These are phyloP conservation scores for Lactarius deliciosus DNA, from an alignment of 768 basidiomycete genomes.

Conservation along the genomic window DNA sequence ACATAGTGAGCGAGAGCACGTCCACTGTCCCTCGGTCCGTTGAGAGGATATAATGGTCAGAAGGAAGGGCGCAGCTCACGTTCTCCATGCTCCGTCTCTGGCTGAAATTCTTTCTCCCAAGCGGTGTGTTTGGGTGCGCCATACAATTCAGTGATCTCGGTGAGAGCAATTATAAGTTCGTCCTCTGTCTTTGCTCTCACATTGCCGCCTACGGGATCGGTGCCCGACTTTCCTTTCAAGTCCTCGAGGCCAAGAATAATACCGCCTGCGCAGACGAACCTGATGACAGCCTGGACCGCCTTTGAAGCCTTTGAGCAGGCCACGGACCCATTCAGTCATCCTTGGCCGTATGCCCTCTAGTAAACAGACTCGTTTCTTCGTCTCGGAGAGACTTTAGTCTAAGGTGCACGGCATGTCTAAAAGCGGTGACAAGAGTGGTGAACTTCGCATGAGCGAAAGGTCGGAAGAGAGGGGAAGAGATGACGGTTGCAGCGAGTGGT, in stretches of 20 bases:
- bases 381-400: constrained; percentile 46
- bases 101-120: constrained; percentile 72
- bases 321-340: constrained; percentile 48
- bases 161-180: constrained; percentile 65
- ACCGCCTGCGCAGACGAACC: constrained; percentile 63
- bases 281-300: constrained; percentile 63
- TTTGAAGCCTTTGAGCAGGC: constrained; percentile 56
- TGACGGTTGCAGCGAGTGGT: constrained; percentile 53
- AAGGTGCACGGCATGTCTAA: constrained; percentile 59
- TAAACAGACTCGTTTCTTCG: constrained; percentile 33
- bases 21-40: constrained; percentile 25
- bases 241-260: constrained; percentile 66
- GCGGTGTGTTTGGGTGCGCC: constrained; percentile 35
- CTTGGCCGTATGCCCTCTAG: constrained; percentile 22
- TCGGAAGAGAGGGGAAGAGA: constrained; percentile 56
- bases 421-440: constrained; percentile 51
- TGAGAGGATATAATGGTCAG: background rate
- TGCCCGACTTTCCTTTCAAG: constrained; percentile 37
- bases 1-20: constrained; percentile 34
- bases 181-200: constrained; percentile 53
- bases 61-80: constrained; percentile 29
- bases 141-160: constrained; percentile 71
- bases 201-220: constrained; percentile 33
- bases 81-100: constrained; percentile 46
- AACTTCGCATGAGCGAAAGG: constrained; percentile 49